Evolutionary conservation across 306 rosid species (phyloP).

Genomic region (Cicer arietinum): DNA sequence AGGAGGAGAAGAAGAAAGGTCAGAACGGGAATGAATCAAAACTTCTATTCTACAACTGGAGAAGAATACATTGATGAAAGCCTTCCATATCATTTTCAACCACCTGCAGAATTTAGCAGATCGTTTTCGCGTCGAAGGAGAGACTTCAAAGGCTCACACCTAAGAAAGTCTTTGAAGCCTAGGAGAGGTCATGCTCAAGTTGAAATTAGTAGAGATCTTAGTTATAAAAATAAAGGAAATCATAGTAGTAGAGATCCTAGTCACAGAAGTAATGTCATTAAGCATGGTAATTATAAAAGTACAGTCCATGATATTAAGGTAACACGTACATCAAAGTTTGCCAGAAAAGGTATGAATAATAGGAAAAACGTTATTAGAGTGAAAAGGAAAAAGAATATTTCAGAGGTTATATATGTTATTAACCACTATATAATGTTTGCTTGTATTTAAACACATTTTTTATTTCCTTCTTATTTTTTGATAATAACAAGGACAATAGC

Average conservation of each 20-base stretch:
- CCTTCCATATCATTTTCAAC: slow-evolving; percentile 35
- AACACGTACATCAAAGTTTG: slow-evolving; percentile 53
- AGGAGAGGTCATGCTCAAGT: slow-evolving; percentile 54
- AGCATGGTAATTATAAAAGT: slow-evolving; percentile 37
- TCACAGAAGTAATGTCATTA: slow-evolving; percentile 4
- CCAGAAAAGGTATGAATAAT: slow-evolving; percentile 47
- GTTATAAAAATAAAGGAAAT: slow-evolving; percentile 44
- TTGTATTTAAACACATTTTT: slow-evolving; percentile 4
- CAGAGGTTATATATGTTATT: background rate
- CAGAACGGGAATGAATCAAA: slow-evolving; percentile 42
- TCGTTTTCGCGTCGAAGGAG: slow-evolving; percentile 50
- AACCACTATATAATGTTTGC: slow-evolving; percentile 24
- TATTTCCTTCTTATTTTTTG: slow-evolving; percentile 19
- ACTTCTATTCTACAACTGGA: slow-evolving; percentile 21
- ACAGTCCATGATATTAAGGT: slow-evolving; percentile 51
- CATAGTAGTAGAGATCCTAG: slow-evolving; percentile 12
- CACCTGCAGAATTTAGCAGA: slow-evolving; percentile 26
- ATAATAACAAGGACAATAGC: too few species aligned
- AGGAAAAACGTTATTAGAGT: slow-evolving; percentile 40
- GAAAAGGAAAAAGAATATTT: slow-evolving; percentile 24
- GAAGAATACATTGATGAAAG: slow-evolving; percentile 44
- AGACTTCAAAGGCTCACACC: slow-evolving; percentile 51
- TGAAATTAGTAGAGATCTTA: slow-evolving; percentile 49
- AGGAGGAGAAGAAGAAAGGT: slow-evolving; percentile 48
- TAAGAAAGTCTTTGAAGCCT: slow-evolving; percentile 57